These are phyloP conservation scores for Stylosanthes scabra DNA, from an alignment of 331 rosid species.

Conservation along the genomic window DNA sequence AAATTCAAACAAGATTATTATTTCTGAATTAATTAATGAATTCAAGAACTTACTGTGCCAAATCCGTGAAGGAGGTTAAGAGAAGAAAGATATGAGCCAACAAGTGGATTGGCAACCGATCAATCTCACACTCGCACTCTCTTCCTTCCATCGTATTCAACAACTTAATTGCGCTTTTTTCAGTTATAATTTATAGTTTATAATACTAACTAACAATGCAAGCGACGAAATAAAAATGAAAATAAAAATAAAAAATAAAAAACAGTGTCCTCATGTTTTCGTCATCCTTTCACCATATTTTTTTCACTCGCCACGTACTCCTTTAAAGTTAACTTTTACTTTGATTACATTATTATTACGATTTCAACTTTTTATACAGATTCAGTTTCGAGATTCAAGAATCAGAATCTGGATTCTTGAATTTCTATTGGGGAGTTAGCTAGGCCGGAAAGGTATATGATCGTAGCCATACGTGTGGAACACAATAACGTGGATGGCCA, in stretches of 20 bases:
- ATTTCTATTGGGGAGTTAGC: no score
- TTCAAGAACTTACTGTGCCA: slow-evolving; percentile 72
- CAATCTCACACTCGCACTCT: slow-evolving; percentile 65
- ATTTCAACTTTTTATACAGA: neutral
- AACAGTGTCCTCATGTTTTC: slow-evolving; percentile 59
- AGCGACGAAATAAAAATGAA: neutral
- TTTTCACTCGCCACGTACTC: slow-evolving; percentile 18
- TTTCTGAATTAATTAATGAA: no score
- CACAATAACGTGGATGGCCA: no score
- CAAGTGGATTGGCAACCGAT: slow-evolving; percentile 80
- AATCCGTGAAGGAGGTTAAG: slow-evolving; percentile 83
- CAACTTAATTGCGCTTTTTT: no score
- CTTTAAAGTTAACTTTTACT: no score
- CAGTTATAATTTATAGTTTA: neutral
- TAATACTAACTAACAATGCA: neutral
- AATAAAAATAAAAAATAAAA: no score
- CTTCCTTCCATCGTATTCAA: no score
- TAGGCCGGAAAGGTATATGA: no score
- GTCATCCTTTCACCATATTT: slow-evolving; percentile 31
- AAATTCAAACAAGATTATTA: no score
- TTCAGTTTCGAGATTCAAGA: no score
- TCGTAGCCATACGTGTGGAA: no score
- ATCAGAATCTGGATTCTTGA: no score
- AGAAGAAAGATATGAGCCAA: slow-evolving; percentile 74
- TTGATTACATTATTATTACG: neutral